These are phyloP conservation scores for Microcyclosporella mali DNA, from an alignment of 2,329 filamentous ascomycete genomes.

Conservation along the genomic window DNA sequence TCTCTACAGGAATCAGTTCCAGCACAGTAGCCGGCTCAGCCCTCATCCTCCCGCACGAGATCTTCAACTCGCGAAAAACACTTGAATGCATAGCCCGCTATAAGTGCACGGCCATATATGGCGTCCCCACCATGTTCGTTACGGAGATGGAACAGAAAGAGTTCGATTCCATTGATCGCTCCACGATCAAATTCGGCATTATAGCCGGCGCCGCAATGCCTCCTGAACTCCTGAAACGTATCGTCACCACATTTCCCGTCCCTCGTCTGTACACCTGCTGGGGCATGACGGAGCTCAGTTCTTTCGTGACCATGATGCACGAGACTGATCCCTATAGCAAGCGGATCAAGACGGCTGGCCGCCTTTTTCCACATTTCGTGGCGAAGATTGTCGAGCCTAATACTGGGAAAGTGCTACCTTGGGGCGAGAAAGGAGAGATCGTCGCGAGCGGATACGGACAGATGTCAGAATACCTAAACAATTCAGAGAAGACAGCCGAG, in stretches of 20 bases:
- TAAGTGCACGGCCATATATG: constrained; percentile 63
- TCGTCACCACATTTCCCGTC: constrained; percentile 65
- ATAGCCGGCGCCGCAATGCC: constrained; percentile 74
- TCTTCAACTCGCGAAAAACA: constrained; percentile 45
- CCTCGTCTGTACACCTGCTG: constrained; percentile 56
- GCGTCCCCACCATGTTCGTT: constrained; percentile 81
- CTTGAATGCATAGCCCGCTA: constrained; percentile 42
- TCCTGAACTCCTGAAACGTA: constrained; percentile 64
- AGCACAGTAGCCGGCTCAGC: constrained; percentile 50
- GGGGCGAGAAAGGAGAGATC: constrained; percentile 65
- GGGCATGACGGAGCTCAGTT: constrained; percentile 58
- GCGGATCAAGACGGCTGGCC: constrained; percentile 66
- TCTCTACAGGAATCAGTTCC: constrained; percentile 16
- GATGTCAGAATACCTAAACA: constrained; percentile 59
- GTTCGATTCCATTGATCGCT: constrained; percentile 20
- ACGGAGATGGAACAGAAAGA: constrained; percentile 36
- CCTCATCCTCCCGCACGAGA: constrained; percentile 69
- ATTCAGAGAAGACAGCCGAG: constrained; percentile 68
- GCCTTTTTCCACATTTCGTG: constrained; percentile 63
- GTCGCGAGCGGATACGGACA: constrained; percentile 70
- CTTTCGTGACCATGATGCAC: constrained; percentile 27
- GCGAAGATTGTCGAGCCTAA: constrained; percentile 71
- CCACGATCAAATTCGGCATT: constrained; percentile 41
- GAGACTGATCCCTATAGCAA: constrained; percentile 55
- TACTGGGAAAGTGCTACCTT: constrained; percentile 55